phyloP scores from a whole-genome alignment of 768 basidiomycete genomes.

The Mycena filopes region DNA sequence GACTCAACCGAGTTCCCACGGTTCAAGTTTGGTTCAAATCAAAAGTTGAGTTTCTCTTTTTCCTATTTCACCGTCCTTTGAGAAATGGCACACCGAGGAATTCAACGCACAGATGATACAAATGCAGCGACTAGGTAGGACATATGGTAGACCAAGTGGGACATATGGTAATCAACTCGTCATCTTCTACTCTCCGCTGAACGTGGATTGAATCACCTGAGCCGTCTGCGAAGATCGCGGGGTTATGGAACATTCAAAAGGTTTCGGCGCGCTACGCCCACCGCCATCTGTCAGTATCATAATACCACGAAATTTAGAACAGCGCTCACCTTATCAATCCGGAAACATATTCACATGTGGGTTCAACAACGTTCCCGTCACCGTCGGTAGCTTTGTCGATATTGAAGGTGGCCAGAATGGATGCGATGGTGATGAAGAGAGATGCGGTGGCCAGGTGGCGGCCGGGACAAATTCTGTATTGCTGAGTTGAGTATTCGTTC shows the following conservation, averaged over 20 bases:
- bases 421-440: slow-evolving; percentile 5
- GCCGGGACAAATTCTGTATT: slow-evolving; percentile 2
- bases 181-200: too few species aligned
- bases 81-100: too few species aligned
- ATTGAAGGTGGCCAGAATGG: background rate
- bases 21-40: too few species aligned
- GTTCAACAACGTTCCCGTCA: background rate
- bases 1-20: too few species aligned
- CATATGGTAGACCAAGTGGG: too few species aligned
- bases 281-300: background rate
- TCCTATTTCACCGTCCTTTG: too few species aligned
- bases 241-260: slow-evolving; percentile 4
- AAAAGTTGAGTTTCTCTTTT: too few species aligned
- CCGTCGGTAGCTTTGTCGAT: slow-evolving; percentile 1
- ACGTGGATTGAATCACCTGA: background rate
- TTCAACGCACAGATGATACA: too few species aligned
- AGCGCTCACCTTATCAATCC: background rate
- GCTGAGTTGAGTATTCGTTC: background rate
- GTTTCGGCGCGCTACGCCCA: background rate
- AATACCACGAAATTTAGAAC: background rate
- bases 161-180: too few species aligned
- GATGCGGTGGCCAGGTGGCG: slow-evolving; percentile 6
- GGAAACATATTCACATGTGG: slow-evolving; percentile 4
- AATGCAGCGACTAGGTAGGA: too few species aligned
- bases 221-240: background rate